These are phyloP conservation scores for Rhazya stricta DNA, from an alignment of 257 asterid species.

Conservation along the genomic window DNA sequence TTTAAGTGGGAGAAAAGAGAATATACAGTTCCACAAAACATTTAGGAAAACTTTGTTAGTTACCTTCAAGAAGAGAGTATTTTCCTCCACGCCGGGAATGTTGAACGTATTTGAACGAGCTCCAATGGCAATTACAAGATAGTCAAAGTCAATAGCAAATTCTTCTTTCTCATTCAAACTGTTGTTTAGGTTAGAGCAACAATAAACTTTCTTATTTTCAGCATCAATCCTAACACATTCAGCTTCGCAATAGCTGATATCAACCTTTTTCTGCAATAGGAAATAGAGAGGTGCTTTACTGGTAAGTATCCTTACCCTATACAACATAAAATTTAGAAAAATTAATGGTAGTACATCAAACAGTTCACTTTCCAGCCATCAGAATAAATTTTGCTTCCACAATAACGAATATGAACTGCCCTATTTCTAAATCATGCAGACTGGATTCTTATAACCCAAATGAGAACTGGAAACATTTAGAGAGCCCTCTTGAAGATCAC, in stretches of 20 bases:
- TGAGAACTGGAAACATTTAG: neutral
- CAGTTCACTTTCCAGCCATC: neutral
- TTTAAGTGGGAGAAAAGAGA: neutral
- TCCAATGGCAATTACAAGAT: conserved; percentile 78
- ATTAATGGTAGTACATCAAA: neutral
- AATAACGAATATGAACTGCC: neutral
- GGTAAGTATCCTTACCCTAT: neutral
- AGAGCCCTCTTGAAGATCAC: neutral
- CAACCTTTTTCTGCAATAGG: conserved; percentile 57
- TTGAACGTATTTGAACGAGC: conserved; percentile 93
- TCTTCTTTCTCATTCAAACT: conserved; percentile 61
- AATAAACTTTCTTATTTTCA: conserved; percentile 76
- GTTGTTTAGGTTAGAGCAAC: conserved; percentile 49
- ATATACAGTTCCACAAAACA: neutral
- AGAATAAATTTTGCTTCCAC: neutral
- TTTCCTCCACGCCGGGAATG: conserved; percentile 93
- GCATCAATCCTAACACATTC: conserved; percentile 74
- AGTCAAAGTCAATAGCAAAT: conserved; percentile 81
- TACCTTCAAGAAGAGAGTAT: conserved; percentile 89
- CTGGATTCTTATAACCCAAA: neutral
- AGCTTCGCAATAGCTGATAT: conserved; percentile 73
- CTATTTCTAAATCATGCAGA: neutral
- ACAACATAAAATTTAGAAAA: neutral
- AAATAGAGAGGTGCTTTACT: neutral
- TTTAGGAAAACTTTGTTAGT: conserved; percentile 11